Evolutionary conservation across 106 monocot species (phyloP), one percentile per base, ranked within the genome.

Genomic region (Phalaenopsis equestris): DNA sequence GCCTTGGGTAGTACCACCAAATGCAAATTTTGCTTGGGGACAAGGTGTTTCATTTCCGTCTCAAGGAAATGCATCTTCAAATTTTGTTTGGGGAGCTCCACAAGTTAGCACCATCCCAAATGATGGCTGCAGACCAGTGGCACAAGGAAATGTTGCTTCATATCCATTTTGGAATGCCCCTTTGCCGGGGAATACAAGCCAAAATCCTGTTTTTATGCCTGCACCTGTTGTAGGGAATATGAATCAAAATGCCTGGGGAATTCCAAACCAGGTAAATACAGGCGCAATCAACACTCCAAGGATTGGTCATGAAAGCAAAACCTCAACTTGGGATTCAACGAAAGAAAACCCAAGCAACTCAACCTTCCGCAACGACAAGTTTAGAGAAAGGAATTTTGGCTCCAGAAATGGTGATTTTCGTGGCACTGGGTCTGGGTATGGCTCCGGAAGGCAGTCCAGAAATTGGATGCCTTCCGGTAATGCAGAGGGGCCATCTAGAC

Each of bases 71-170:
- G 42, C 83, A 37, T 56, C 77, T 21, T 16, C 76, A 24, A 52
- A 52, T 15, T 76, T 76, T 30, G 48, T 47, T 14, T 81, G 73
- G 85, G 77, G 79, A 72, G 75, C 73, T 1, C 77, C 82, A 23
- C 88, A 79, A 65, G 77, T 56, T 80, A 84, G 75, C 79, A 38
- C 58, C 15, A 80, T 52, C 11, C 18, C 73, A 56, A 82, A 76
- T 72, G 21, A 77, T 70, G 89, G 84, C 70, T 89, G 84, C 80
- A 67, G 77, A 21, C 72, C 82, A 56, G 80, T 82, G 8, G 78
- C 80, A 58, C 90, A 81, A 37, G 89, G 75, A 79, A 86, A 84
- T 73, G 30, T 56, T 41, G 79, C 76, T 70, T 55, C 73, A 67
- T 84, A 78, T 56, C 55, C 74, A 61, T 55, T n/a, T 43, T 87